These are phyloP conservation scores for Cymodocea nodosa DNA, from an alignment of 116 monocot genomes.

Conservation along the genomic window DNA sequence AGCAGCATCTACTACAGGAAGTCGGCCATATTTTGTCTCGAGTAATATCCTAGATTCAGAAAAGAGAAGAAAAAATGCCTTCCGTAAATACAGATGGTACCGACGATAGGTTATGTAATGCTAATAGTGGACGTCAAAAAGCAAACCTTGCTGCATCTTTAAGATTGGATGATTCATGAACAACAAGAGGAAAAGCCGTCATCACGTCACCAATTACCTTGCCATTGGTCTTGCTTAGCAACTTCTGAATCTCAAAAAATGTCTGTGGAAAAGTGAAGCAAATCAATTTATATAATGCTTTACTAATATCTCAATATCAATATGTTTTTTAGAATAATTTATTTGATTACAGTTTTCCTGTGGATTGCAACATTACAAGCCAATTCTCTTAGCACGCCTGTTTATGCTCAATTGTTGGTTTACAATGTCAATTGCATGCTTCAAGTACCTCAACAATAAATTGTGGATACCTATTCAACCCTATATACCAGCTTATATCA, in stretches of 20 bases:
- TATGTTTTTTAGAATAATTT: neutral
- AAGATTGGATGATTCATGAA: constrained; percentile 45
- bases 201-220: constrained; percentile 51
- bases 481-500: too few species aligned
- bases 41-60: constrained; percentile 44
- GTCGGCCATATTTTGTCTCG: constrained; percentile 50
- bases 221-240: constrained; percentile 59
- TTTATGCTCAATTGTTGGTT: neutral
- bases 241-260: constrained; percentile 51
- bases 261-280: constrained; percentile 17
- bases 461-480: neutral
- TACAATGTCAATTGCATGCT: neutral
- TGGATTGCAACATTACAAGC: neutral
- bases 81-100: too few species aligned
- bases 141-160: constrained; percentile 60
- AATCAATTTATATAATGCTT: neutral
- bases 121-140: neutral
- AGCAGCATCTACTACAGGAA: constrained; percentile 53
- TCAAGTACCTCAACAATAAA: neutral
- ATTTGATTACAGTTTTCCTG: neutral
- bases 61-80: neutral
- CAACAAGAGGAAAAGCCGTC: constrained; percentile 47
- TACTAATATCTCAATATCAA: neutral
- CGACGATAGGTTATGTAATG: neutral
- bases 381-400: neutral